Evolutionary conservation across 1,284 basidiomycete species (phyloP), one percentile per base, ranked within the genome.

Genomic region (Cutaneotrichosporon spelunceum): DNA sequence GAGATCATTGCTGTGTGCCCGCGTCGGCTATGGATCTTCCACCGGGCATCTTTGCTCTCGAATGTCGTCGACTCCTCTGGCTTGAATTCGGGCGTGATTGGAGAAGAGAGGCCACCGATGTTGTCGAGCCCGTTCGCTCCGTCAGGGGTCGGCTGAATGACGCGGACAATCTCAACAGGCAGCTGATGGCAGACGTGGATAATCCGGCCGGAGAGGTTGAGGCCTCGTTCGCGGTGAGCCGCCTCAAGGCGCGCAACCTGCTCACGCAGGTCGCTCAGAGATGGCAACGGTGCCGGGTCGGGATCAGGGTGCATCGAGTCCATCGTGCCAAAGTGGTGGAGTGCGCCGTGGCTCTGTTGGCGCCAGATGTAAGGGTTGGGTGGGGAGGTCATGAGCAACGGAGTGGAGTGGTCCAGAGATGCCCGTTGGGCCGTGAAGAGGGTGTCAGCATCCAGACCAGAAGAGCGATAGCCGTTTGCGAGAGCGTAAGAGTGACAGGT

Each of bases 1-100:
- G 88, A 90, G 68, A 95, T 89, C 89, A 99, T 92, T 9, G 95
- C 95, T 6, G 91, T 87, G 78, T 99, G 95, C 24, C 93, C 95
- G 61, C 93, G 88, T 39, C 94, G 84, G 4, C 88, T 85, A 11
- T 85, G 81, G 10, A 99, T 81, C 13, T 87, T 85, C 95, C 95
- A 99, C 56, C 74, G 77, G 30, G 75, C 68, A 58, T 75, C 70
- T 19, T 62, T 47, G 58, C 68, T 67, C 60, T 75, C 72, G 33
- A 75, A 67, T 1, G 66, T 68, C 4, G 71, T 61, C 13, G 65
- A 57, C 56, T 77, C 73, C 60, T 77, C 75, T 27, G 74, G 72
- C 67, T 78, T 76, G 70, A 78, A 78, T 64, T 77, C 77, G 29
- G 78, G 75, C 7, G 77, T 77, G 60, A 76, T 72, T 30, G 78